phyloP scores from a whole-genome alignment of 805 yeast species.

The Schizosaccharomyces cryophilus region DNA sequence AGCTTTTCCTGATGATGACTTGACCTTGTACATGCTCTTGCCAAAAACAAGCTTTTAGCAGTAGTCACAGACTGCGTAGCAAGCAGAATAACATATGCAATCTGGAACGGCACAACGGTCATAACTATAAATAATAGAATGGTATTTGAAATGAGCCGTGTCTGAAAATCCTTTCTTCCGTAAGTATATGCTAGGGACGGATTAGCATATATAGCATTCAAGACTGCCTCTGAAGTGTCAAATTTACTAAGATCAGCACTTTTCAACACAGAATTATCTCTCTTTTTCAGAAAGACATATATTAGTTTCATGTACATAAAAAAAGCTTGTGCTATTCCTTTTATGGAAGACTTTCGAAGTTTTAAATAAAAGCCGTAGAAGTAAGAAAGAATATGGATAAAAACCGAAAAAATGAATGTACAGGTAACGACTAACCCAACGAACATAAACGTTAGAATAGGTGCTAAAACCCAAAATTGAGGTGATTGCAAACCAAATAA shows the following conservation, averaged over 20 bases:
- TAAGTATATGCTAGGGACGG: neutral
- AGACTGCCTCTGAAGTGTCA: neutral
- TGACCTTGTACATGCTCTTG: neutral
- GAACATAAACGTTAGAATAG: conserved; percentile 27
- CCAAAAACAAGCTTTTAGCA: neutral
- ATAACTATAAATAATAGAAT: conserved; percentile 24
- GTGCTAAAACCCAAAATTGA: conserved; percentile 32
- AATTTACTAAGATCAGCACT: neutral
- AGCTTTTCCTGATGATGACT: neutral
- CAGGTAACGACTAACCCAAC: conserved; percentile 19
- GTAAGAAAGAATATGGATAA: neutral
- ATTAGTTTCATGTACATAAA: neutral
- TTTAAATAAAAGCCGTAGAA: neutral
- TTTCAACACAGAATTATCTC: neutral
- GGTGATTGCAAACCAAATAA: neutral
- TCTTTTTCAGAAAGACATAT: neutral
- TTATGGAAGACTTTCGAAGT: neutral
- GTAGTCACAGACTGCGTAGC: conserved; percentile 30
- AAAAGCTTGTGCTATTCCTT: neutral
- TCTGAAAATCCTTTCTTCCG: neutral
- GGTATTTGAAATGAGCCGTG: conserved; percentile 6
- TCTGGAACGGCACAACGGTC: conserved; percentile 55
- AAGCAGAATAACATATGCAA: conserved; percentile 40
- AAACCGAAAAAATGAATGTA: neutral
- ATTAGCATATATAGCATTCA: neutral